Evolutionary conservation across 345 rosid genomes (phyloP), one percentile per base, ranked within the genome.

Genomic region (Alliaria petiolata): DNA sequence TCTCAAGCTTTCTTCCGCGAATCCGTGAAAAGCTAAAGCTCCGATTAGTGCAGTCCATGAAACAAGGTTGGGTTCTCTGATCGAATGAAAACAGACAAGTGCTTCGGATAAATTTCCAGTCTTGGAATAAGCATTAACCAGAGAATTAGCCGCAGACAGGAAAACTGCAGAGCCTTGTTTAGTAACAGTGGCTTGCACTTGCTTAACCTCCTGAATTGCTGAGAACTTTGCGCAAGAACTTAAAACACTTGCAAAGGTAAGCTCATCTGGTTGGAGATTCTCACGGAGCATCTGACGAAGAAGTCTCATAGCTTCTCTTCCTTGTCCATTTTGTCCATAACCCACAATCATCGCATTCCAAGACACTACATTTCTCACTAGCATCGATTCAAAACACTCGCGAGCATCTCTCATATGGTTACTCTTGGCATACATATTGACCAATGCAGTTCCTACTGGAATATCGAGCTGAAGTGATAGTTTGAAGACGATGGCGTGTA

Each of bases 341-440:
- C 85, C 88, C 15, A 84, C 91, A 39, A 88, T 78, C 81, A 88
- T 81, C 2, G 85, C 83, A 26, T 80, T 92, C 96, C 96, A 88
- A 3, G 91, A 78, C 56, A 90, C 89, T 8, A 81, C 75, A 76
- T 82, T 86, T 70, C 82, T 86, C 53, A 44, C 65, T 45, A 71
- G 36, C 91, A 88, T 90, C 49, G 45, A 69, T 51, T 85, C 81
- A 66, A 88, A 90, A 76, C 77, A 83, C 67, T 73, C 56, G 10
- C 62, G 63, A 51, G 87, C 92, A 53, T 81, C 85, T 19, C 67
- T 72, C 45, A 81, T 67, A 20, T 33, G 34, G 33, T 75, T 80
- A 60, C 67, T 81, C 79, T 85, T 89, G 0, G 80, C 84, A 77
- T 85, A 90, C 85, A 81, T 83, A 43, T 82, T 72, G 12, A 90